Percentiles rank a stretch among this genome's conserved stretches.
These are phyloP conservation scores for Annulohypoxylon nitens DNA, from an alignment of 495 filamentous ascomycete species.

Conservation along the genomic window DNA sequence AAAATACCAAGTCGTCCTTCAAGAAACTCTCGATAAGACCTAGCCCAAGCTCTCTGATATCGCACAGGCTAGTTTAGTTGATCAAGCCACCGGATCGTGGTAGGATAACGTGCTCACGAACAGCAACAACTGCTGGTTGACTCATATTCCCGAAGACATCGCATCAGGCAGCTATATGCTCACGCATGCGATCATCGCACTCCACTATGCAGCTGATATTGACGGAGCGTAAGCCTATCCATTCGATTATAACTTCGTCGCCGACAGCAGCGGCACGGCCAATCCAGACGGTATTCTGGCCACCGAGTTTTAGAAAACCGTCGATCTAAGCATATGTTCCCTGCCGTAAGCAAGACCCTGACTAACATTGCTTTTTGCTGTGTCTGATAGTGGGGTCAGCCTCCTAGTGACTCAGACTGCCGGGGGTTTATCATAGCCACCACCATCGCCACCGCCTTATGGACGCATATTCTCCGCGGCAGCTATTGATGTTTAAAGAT, in stretches of 20 bases:
- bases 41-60: conserved; percentile 71
- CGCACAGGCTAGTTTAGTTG: conserved; percentile 66
- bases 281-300: conserved; percentile 41
- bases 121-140: conserved; percentile 71
- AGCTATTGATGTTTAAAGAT: conserved; percentile 9
- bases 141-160: conserved; percentile 71
- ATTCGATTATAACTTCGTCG: conserved; percentile 68
- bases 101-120: conserved; percentile 58
- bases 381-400: conserved; percentile 12
- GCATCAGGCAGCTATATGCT: conserved; percentile 75
- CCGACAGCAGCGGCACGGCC: conserved; percentile 43
- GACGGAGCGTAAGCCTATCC: conserved; percentile 77
- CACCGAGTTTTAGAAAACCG: conserved; percentile 61
- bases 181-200: conserved; percentile 76
- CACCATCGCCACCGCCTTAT: conserved; percentile 32
- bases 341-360: conserved; percentile 37
- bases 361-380: conserved; percentile 1
- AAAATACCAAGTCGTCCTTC: neutral
- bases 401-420: conserved; percentile 43
- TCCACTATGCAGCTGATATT: conserved; percentile 66
- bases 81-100: conserved; percentile 57
- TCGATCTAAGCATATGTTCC: conserved; percentile 62
- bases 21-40: conserved; percentile 48
- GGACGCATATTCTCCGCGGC: conserved; percentile 14
- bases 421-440: conserved; percentile 42